Evolutionary conservation across 2,329 filamentous ascomycete genomes (phyloP).

Genomic region (Sclerotinia borealis): DNA sequence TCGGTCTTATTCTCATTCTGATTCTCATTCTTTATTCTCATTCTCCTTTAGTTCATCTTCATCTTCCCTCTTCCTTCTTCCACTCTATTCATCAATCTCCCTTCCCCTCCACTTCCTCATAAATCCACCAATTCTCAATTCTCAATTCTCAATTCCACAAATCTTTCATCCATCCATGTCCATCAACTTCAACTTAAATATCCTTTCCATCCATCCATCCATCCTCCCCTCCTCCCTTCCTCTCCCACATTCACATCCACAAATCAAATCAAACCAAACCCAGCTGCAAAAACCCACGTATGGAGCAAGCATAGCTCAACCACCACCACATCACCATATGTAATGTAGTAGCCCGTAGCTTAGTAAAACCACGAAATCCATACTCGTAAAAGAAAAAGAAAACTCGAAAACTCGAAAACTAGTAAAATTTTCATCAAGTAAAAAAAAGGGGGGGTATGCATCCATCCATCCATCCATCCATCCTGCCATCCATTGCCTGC

Average conservation of each 20-base stretch:
- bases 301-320: not conserved
- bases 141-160: no score
- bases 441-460: constrained; percentile 6
- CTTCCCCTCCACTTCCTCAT: not conserved
- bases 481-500: not conserved
- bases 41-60: not conserved
- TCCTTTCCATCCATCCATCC: not conserved
- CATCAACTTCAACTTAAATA: no score
- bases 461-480: constrained; percentile 1
- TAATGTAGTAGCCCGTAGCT: not conserved
- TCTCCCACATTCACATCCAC: not conserved
- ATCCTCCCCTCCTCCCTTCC: no score
- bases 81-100: not conserved
- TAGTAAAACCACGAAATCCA: not conserved
- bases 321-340: not conserved
- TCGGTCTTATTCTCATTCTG: not conserved
- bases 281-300: not conserved
- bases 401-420: not conserved
- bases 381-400: not conserved
- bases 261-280: not conserved
- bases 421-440: not conserved
- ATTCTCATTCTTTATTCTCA: constrained; percentile 1
- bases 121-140: no score
- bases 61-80: not conserved
- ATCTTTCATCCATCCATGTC: no score